Evolutionary conservation across 2,329 filamentous ascomycete species (phyloP).

Genomic region (Zasmidium cellare): DNA sequence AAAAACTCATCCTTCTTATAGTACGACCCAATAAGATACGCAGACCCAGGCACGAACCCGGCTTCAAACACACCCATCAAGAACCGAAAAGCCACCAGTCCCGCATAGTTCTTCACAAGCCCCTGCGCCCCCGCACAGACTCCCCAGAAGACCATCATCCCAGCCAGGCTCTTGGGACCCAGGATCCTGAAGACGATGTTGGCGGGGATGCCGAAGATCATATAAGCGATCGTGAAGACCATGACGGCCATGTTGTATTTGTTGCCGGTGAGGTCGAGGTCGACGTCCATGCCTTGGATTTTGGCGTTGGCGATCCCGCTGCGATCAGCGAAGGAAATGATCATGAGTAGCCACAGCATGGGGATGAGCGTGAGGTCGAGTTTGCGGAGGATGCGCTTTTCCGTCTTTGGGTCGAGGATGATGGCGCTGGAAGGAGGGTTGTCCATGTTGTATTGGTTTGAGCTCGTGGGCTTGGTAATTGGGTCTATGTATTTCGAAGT

Average conservation of each 20-base stretch:
- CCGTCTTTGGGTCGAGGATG: slow-evolving; percentile 21
- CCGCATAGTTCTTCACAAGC: slow-evolving; percentile 32
- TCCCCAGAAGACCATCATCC: slow-evolving; percentile 43
- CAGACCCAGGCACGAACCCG: slow-evolving; percentile 40
- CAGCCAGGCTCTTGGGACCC: slow-evolving; percentile 42
- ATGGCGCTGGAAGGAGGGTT: not conserved
- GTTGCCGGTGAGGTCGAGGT: slow-evolving; percentile 37
- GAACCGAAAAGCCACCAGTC: slow-evolving; percentile 35
- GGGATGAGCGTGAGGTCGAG: slow-evolving; percentile 52
- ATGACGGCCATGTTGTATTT: slow-evolving; percentile 40
- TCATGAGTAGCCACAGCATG: slow-evolving; percentile 47
- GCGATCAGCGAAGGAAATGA: slow-evolving; percentile 47
- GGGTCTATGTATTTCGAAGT: too few relatives aligned
- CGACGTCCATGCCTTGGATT: slow-evolving; percentile 39
- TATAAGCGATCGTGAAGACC: slow-evolving; percentile 41
- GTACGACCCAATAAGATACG: slow-evolving; percentile 33
- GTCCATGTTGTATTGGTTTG: not conserved
- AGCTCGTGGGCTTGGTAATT: too few relatives aligned
- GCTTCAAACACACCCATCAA: slow-evolving; percentile 39
- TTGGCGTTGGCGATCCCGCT: slow-evolving; percentile 40
- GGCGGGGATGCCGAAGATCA: slow-evolving; percentile 36
- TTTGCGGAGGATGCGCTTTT: slow-evolving; percentile 51
- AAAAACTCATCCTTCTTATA: slow-evolving; percentile 43
- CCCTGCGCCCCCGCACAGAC: slow-evolving; percentile 39
- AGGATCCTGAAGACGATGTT: slow-evolving; percentile 66